Percentiles rank a stretch among this genome's conserved stretches.
phyloP scores from a whole-genome alignment of 306 rosid genomes.

The Ammopiptanthus mongolicus region DNA sequence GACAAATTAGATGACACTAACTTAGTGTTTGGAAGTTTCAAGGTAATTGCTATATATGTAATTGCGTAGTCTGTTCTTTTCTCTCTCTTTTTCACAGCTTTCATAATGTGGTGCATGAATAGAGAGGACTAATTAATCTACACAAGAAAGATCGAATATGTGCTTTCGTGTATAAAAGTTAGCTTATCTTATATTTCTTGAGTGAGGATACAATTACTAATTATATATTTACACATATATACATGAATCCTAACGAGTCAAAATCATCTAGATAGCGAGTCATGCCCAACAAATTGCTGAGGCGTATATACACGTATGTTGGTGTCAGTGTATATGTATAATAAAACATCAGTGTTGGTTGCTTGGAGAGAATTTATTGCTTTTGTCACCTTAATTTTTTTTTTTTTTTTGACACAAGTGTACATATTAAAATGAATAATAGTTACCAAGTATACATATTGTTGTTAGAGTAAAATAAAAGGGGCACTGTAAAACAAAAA shows the following conservation, averaged over 20 bases:
- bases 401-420: too few relatives aligned
- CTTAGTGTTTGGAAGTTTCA: constrained; percentile 10
- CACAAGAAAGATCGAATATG: constrained; percentile 16
- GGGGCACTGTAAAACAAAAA: neutral
- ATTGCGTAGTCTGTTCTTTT: neutral
- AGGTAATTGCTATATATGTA: constrained; percentile 10
- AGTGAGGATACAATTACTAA: constrained; percentile 1
- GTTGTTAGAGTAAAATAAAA: constrained; percentile 5
- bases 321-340: neutral
- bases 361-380: constrained; percentile 32
- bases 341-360: constrained; percentile 19
- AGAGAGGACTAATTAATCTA: constrained; percentile 7
- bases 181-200: neutral
- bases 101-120: constrained; percentile 22
- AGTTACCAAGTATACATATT: neutral
- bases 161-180: neutral
- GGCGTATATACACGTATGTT: constrained; percentile 3
- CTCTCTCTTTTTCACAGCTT: neutral
- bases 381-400: constrained; percentile 33
- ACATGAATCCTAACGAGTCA: constrained; percentile 20
- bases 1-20: constrained; percentile 17
- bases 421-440: constrained; percentile 19
- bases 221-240: neutral
- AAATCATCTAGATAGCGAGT: constrained; percentile 31
- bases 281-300: constrained; percentile 27